These are phyloP conservation scores for Neonectria neomacrospora DNA, from an alignment of 2,329 filamentous ascomycete genomes.

Conservation along the genomic window DNA sequence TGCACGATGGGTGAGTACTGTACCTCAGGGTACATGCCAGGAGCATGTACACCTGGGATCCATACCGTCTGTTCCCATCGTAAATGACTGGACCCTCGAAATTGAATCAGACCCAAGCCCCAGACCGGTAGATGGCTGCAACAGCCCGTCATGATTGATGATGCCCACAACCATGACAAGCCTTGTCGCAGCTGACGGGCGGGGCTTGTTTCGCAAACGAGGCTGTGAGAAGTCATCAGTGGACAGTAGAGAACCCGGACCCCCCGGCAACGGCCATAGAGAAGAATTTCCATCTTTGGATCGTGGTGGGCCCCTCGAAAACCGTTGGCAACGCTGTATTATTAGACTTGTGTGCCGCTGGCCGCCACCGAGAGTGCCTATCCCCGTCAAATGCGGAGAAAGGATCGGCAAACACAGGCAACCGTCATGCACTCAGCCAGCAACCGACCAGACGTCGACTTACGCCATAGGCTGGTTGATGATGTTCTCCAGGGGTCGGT, in stretches of 20 bases:
- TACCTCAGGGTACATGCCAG: background rate
- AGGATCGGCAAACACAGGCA: constrained; percentile 31
- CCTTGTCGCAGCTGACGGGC: background rate
- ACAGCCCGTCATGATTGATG: background rate
- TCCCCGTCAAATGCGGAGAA: constrained; percentile 30
- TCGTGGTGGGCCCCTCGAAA: constrained; percentile 21
- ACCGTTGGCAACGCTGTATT: background rate
- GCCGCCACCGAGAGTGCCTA: constrained; percentile 12
- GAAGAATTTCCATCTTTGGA: constrained; percentile 26
- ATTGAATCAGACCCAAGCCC: background rate
- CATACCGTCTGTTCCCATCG: background rate
- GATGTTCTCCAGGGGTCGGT: constrained; percentile 33
- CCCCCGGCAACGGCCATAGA: background rate
- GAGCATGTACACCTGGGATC: background rate
- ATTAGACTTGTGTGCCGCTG: constrained; percentile 8
- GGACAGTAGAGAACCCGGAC: constrained; percentile 9
- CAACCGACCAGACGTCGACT: constrained; percentile 18
- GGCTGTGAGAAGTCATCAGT: constrained; percentile 6
- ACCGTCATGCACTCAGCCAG: constrained; percentile 22
- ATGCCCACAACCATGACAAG: constrained; percentile 16
- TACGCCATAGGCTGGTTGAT: constrained; percentile 32
- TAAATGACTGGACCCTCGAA: background rate
- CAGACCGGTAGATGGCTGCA: background rate
- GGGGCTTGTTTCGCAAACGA: constrained; percentile 16
- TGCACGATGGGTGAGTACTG: constrained; percentile 1